Conservation (phyloP, 495 filamentous ascomycete species). For the Trichoderma orchidacearum region DNA sequence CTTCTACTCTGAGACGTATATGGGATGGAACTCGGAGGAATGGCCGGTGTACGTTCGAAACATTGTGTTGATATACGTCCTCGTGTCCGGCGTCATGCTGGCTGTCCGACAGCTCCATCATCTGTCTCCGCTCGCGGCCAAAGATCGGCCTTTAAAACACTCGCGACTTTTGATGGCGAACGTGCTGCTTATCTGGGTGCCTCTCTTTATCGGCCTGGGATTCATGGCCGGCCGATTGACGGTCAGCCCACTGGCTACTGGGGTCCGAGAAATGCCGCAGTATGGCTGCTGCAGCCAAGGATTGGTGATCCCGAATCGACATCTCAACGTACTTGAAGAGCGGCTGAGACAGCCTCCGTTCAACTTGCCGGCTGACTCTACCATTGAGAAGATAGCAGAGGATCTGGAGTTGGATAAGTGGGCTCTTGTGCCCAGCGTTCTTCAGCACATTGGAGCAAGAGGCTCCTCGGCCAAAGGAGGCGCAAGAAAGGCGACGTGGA, state of each 20-base stretch:
- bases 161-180: not conserved
- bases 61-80: conserved; percentile 6
- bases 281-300: conserved; percentile 36
- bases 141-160: not conserved
- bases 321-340: conserved; percentile 29
- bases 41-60: conserved; percentile 23
- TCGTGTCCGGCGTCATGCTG: not conserved
- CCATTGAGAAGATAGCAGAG: conserved; percentile 34
- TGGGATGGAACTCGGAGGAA: conserved; percentile 42
- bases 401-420: conserved; percentile 21
- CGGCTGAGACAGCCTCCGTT: conserved; percentile 18
- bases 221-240: conserved; percentile 25
- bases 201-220: conserved; percentile 19
- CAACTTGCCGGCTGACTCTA: conserved; percentile 25
- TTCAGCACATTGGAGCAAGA: conserved; percentile 36
- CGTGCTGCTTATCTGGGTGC: conserved; percentile 11
- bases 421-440: conserved; percentile 34
- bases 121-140: not conserved
- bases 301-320: conserved; percentile 18
- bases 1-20: conserved; percentile 42
- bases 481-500: not conserved
- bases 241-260: conserved; percentile 17
- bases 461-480: conserved; percentile 3
- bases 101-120: not conserved
- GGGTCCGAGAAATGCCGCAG: conserved; percentile 32